Evolutionary conservation across 2,329 filamentous ascomycete genomes (phyloP), one percentile per base, ranked within the genome.

Genomic region (Didymella exigua): DNA sequence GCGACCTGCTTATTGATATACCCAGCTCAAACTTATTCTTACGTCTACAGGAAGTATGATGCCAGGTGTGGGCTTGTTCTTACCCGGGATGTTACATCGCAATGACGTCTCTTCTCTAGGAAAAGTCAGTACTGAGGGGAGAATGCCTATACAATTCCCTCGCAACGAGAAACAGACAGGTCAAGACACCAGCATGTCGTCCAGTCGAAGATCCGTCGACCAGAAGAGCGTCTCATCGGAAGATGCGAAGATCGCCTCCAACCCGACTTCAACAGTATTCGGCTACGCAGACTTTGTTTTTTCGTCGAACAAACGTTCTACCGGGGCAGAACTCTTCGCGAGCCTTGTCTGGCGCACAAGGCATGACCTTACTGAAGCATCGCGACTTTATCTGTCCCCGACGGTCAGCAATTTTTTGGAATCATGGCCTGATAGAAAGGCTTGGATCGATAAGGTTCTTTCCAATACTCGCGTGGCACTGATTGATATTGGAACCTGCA

Each of bases 401-500:
- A 53, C 57, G 2, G 60, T 71, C 11, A 46, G 38, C 14, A 60
- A 57, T 6, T 71, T 69, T 27, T 56, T 68, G 21, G 61, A 67
- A 7, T 48, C 56, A 9, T 67, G 57, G 37, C 65, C 67, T 2
- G 60, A 65, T 41, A 61, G 64, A 37, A 62, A 66, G 33, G 33
- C 49, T 24, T 69, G 67, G 62, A 65, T 72, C 16, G 61, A 72
- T n/a, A 43, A 31, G 5, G 65, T 63, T 19, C 36, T 72, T 10
- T 24, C 53, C 8, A 67, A 70, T 40, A 59, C 67, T 11, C 63
- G 65, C 27, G 49, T 49, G 16, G 57, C 65, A 14, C 49, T 74
- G 6, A 69, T 69, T 47, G 67, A 70, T 11, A 69, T 74, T 4
- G 71, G 71, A 11, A 51, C 53, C 29, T 67, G 66, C n/a, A 59